Base-by-base conservation (phyloP, 192 early-diverging fungal genomes). In the Dissophora ornata region DNA sequence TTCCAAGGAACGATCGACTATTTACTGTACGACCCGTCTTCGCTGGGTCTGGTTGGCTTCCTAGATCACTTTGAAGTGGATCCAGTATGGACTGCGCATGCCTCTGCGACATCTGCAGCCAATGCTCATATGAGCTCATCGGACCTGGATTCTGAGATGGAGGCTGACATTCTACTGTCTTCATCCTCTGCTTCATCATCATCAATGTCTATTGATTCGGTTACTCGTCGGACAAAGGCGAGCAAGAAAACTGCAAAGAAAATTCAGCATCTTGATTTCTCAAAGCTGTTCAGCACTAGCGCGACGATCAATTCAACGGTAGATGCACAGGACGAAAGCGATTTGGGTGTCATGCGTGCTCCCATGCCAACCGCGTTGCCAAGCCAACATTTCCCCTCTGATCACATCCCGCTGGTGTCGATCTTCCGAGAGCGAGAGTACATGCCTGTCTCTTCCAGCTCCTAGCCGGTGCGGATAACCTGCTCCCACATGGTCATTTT, bases 1-100 rank as follows among this genome's bases (percentile, higher is more conserved):
- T 77, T 77, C 18, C 57, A 67, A 34, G 73, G 73, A 21, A 77
- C 73, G 18, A 77, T 77, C n/a, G 73, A 77, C 29, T 77, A 77
- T 45, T 28, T 77, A 28, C 54, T 77, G 0, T 67, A 62, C 24
- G 73, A 77, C 15, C 59, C 73, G 1, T 48, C 52, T 8, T 67
- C 73, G 7, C n/a, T 77, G 12, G 52, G 64, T 33, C 59, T 77
- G 7, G 58, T 77, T 15, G 73, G 73, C 30, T 77, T 67, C 40
- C 4, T 77, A 52, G 73, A 77, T 41, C 73, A 77, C 47, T 51
- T 77, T 18, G 70, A 57, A 25, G 12, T 32, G n/a, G 62, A 58
- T 4, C 57, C 40, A 33, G 6, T 40, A 15, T 64, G 33, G 48
- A 41, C 8, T 19, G 34, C 44, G 36, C 7, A 38, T 21, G 7